A percentile compares a stretch with the other conserved stretches of the same genome.
phyloP scores from a whole-genome alignment of 2,329 filamentous ascomycete species.

The Ceratocystis destructans region DNA sequence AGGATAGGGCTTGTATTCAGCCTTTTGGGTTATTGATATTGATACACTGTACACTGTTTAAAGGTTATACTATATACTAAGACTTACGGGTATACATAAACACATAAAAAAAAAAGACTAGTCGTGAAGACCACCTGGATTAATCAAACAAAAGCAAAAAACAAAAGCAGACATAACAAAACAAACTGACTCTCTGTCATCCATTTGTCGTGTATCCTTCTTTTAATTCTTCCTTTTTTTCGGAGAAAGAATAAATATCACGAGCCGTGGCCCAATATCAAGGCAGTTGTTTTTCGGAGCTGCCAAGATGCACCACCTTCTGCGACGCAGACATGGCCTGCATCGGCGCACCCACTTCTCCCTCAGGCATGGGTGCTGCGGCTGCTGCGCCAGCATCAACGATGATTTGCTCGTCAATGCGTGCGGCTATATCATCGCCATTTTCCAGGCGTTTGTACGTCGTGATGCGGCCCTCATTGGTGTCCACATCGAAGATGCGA shows the following conservation, averaged over 20 bases:
- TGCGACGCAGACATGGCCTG: slow-evolving; percentile 17
- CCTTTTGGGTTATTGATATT: not conserved
- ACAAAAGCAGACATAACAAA: no score
- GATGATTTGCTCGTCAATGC: slow-evolving; percentile 51
- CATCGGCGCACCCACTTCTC: slow-evolving; percentile 14
- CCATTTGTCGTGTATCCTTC: no score
- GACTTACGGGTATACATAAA: not conserved
- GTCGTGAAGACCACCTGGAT: not conserved
- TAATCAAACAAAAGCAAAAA: not conserved
- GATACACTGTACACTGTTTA: not conserved
- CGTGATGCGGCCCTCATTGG: slow-evolving; percentile 72
- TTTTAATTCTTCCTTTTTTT: not conserved
- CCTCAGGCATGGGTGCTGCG: slow-evolving; percentile 22
- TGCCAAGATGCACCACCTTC: slow-evolving; percentile 17
- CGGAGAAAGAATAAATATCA: no score
- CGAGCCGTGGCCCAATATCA: not conserved
- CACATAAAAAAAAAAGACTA: not conserved
- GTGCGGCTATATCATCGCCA: slow-evolving; percentile 36
- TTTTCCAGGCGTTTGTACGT: slow-evolving; percentile 86
- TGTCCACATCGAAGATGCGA: slow-evolving; percentile 83
- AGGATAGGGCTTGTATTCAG: not conserved
- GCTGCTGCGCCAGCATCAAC: slow-evolving; percentile 45
- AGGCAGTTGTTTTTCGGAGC: slow-evolving; percentile 13
- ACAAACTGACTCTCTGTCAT: no score
- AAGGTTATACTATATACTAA: no score